A percentile compares a stretch with the other conserved stretches of the same genome.
These are phyloP conservation scores for Fusarium pseudograminearum DNA, from an alignment of 2,329 filamentous ascomycete species.

Conservation along the genomic window DNA sequence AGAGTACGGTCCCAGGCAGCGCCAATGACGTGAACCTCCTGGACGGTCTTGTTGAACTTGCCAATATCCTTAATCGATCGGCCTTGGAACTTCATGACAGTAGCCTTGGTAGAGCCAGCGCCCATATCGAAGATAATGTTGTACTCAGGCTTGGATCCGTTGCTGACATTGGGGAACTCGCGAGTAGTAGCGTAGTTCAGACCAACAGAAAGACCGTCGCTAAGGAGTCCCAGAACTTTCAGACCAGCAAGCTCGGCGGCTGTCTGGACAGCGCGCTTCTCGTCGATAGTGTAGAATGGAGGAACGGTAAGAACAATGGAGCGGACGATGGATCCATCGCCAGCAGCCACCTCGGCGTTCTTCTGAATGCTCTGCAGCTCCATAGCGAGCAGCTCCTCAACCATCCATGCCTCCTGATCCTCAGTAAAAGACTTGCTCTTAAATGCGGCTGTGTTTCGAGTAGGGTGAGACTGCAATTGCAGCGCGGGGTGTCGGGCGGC, in stretches of 20 bases:
- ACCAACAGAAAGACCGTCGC: slow-evolving; percentile 91
- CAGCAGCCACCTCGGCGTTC: slow-evolving; percentile 88
- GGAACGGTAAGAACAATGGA: slow-evolving; percentile 92
- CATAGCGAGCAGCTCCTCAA: slow-evolving; percentile 97
- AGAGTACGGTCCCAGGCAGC: slow-evolving; percentile 90
- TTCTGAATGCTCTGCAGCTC: slow-evolving; percentile 90
- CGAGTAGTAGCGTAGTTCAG: slow-evolving; percentile 94
- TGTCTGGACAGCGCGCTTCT: slow-evolving; percentile 86
- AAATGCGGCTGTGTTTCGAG: slow-evolving; percentile 80
- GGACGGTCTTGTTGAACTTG: slow-evolving; percentile 94
- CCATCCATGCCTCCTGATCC: slow-evolving; percentile 75
- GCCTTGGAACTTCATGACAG: slow-evolving; percentile 89
- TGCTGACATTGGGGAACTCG: slow-evolving; percentile 85
- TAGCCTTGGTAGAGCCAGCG: slow-evolving; percentile 91
- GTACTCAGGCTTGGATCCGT: slow-evolving; percentile 87
- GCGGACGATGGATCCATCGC: slow-evolving; percentile 77
- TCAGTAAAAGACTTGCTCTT: slow-evolving; percentile 76
- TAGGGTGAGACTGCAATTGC: slow-evolving; percentile 70
- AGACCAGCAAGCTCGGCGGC: slow-evolving; percentile 90
- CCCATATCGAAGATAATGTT: slow-evolving; percentile 99
- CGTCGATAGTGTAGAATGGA: slow-evolving; percentile 88
- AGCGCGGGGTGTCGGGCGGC: slow-evolving; percentile 81
- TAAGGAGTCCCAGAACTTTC: slow-evolving; percentile 85
- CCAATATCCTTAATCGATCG: slow-evolving; percentile 90
- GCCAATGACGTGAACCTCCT: slow-evolving; percentile 92